Evolutionary conservation across 257 asterid genomes (phyloP), one percentile per base, ranked within the genome.

Genomic region (Perilla frutescens): DNA sequence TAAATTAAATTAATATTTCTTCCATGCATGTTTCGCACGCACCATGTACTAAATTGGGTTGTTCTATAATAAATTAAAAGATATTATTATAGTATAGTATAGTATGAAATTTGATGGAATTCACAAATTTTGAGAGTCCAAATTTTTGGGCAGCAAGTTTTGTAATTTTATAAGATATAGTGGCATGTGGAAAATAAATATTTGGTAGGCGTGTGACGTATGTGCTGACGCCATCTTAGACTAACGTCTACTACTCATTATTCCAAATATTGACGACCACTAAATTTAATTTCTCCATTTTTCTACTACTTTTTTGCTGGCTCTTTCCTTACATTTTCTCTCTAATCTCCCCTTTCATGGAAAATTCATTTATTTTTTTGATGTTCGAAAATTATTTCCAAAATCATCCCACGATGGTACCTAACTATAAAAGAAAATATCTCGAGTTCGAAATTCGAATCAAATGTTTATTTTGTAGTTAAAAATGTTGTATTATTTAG

Each of bases 151-250:
- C 58, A 14, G 55, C 77, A 75, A 70, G 80, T 70, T 56, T 75
- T 40, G 11, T 56, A 3, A 32, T 40, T 58, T n/a, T 54, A 36
- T 14, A 31, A 53, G 2, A 2, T 20, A 2, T 20, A 1, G 15
- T 36, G 9, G 34, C 61, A 7, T 39, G 67, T 44, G 65, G 32
- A 8, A n/a, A 73, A 51, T 29, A 67, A 14, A 62, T 34, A 7
- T 70, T 13, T 36, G 62, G 41, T 0, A 26, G 68, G n/a, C 76
- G 77, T 74, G 55, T 69, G 74, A 20, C 32, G 78, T 70, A 36
- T 57, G 80, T 36, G 83, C 54, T 80, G 77, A 75, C 80, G 80
- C 41, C 80, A 60, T 59, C 13, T 15, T 29, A 12, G 59, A 47
- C 8, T 11, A 20, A 20, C 6, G 64, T 58, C 10, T 11, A 0